A percentile compares a stretch with the other conserved stretches of the same genome.
phyloP scores from a whole-genome alignment of 768 basidiomycete species.

The Russula sp. region DNA sequence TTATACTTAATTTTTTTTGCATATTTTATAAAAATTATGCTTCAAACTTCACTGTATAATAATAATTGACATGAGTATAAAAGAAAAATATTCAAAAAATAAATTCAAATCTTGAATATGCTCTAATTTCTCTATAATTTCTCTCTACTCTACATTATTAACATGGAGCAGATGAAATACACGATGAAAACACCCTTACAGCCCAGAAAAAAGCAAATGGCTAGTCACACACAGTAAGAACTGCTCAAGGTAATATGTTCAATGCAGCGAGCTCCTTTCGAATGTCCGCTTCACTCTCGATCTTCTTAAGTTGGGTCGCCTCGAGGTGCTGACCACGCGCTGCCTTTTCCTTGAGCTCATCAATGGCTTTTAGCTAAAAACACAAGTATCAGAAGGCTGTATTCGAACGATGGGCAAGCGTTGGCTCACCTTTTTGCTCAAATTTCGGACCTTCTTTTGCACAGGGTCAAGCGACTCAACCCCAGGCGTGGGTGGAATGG shows the following conservation, averaged over 20 bases:
- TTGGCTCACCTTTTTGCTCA: constrained; percentile 85
- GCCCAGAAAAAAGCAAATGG: not conserved
- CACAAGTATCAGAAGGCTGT: constrained; percentile 22
- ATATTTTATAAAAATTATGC: too few relatives aligned
- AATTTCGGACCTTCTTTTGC: constrained; percentile 91
- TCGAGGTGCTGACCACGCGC: constrained; percentile 89
- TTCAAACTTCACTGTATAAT: too few relatives aligned
- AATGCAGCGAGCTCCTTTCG: constrained; percentile 65
- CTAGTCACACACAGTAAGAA: not conserved
- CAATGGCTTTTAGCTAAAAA: constrained; percentile 93
- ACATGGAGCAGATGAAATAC: constrained; percentile 1
- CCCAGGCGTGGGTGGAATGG: constrained; percentile 52
- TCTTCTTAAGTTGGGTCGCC: constrained; percentile 95
- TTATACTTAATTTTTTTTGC: too few relatives aligned
- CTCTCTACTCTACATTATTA: not conserved
- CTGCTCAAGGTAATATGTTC: constrained; percentile 3
- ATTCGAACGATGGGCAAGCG: not conserved
- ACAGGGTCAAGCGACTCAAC: constrained; percentile 66
- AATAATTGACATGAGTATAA: too few relatives aligned
- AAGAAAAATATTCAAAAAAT: too few relatives aligned
- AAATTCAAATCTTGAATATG: too few relatives aligned
- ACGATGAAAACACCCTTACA: not conserved
- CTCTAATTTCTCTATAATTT: too few relatives aligned
- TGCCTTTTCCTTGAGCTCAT: constrained; percentile 92
- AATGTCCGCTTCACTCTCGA: constrained; percentile 86